phyloP scores from a whole-genome alignment of 1,284 basidiomycete genomes.

The Fomitopsis betulina region DNA sequence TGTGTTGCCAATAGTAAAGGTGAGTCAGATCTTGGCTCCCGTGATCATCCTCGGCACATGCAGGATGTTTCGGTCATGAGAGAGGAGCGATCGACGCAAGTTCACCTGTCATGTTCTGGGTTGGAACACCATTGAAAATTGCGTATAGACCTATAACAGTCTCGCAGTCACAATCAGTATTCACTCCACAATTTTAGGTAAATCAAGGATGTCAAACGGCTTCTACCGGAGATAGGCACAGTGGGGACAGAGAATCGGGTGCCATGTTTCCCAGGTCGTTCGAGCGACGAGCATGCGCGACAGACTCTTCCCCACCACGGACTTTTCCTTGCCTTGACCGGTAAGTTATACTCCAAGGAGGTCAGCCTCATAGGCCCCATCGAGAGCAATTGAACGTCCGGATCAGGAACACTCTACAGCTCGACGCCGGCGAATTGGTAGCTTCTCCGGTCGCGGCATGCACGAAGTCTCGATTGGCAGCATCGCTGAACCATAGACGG shows the following conservation, averaged over 20 bases:
- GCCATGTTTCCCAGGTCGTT: neutral
- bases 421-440: slow-evolving; percentile 2
- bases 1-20: slow-evolving; percentile 22
- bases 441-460: slow-evolving; percentile 1
- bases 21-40: slow-evolving; percentile 22
- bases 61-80: too few species aligned
- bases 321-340: neutral
- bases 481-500: neutral
- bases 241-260: neutral
- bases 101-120: too few species aligned
- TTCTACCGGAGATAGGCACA: neutral
- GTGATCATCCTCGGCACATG: too few species aligned
- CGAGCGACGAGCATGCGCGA: neutral
- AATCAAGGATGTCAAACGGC: neutral
- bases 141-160: too few species aligned
- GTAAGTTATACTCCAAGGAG: neutral
- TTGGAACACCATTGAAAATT: too few species aligned
- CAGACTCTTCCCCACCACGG: neutral
- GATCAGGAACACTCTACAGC: neutral
- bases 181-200: neutral
- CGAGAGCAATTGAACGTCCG: neutral
- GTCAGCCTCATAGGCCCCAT: neutral
- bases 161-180: too few species aligned
- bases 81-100: too few species aligned
- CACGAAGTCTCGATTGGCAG: neutral